A percentile compares a stretch with the other conserved stretches of the same genome.
Evolutionary conservation across 768 basidiomycete genomes (phyloP).

Genomic region (Leccinum rimulosum): DNA sequence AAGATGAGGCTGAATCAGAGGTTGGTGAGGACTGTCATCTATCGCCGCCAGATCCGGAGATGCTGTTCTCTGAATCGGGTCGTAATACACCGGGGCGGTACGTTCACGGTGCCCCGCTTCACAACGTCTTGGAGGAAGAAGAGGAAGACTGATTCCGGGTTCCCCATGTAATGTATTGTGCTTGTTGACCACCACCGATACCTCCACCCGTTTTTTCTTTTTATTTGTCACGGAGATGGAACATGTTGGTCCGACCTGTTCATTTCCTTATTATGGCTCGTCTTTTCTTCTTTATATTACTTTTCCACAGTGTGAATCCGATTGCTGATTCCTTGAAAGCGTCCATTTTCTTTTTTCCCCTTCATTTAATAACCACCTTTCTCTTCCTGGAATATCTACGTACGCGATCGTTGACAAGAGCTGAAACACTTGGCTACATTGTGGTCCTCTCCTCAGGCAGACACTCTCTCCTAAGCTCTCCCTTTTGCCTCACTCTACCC

Average conservation of each 20-base stretch:
- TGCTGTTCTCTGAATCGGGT: conserved; percentile 46
- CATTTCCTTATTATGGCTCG: background rate
- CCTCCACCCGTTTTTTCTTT: conserved; percentile 13
- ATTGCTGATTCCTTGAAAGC: conserved; percentile 14
- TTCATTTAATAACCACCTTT: conserved; percentile 23
- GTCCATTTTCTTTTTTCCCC: background rate
- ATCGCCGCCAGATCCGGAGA: conserved; percentile 34
- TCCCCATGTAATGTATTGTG: conserved; percentile 21
- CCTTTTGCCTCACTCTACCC: background rate
- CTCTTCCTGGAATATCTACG: conserved; percentile 14
- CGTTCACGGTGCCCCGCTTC: conserved; percentile 80
- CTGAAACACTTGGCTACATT: conserved; percentile 10
- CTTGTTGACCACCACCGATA: conserved; percentile 26
- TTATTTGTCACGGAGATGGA: conserved; percentile 6
- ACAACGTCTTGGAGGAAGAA: conserved; percentile 83
- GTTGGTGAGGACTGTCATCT: conserved; percentile 17
- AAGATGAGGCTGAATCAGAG: conserved; percentile 30
- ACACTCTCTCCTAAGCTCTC: background rate
- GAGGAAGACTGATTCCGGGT: conserved; percentile 50
- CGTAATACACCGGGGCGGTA: conserved; percentile 70
- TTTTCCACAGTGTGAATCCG: conserved; percentile 5
- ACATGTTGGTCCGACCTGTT: conserved; percentile 6
- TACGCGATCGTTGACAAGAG: conserved; percentile 21
- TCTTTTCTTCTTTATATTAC: background rate
- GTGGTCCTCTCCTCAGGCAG: conserved; percentile 25